Evolutionary conservation across 1,139 yeast genomes (phyloP).

Genomic region (Candida tropicalis): DNA sequence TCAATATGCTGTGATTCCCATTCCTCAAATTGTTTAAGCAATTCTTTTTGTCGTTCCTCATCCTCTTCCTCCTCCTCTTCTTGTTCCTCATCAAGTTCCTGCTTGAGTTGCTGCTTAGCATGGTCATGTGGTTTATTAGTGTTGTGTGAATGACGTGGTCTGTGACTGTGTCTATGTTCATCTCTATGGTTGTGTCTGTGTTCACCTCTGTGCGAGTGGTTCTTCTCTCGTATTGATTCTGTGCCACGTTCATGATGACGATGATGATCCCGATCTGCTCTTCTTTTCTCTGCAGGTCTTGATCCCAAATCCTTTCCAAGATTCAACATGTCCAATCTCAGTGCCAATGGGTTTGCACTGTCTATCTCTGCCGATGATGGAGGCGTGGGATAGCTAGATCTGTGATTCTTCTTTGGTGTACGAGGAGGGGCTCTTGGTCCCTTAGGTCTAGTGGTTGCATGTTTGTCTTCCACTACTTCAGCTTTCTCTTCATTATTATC

Average conservation of each 20-base stretch:
- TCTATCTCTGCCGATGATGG: slow-evolving; percentile 10
- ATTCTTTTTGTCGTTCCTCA: slow-evolving; percentile 28
- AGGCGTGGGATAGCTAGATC: neutral
- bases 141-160: no score
- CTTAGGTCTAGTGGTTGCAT: neutral
- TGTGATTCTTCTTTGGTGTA: neutral
- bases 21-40: slow-evolving; percentile 33
- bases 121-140: neutral
- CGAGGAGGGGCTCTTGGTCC: neutral
- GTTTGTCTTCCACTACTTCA: slow-evolving; percentile 2
- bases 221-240: no score
- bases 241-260: no score
- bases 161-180: no score
- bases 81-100: slow-evolving; percentile 17
- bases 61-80: slow-evolving; percentile 27
- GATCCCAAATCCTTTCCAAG: neutral
- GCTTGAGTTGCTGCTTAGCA: slow-evolving; percentile 1
- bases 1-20: slow-evolving; percentile 28
- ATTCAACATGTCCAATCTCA: slow-evolving; percentile 21
- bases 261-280: neutral
- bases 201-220: no score
- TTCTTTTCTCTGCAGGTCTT: neutral
- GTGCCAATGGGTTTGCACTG: slow-evolving; percentile 22
- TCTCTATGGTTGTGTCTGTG: no score
- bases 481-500: neutral